Percentiles rank a stretch among this genome's conserved stretches.
Conservation (phyloP, 2,329 filamentous ascomycete genomes). For the Fusarium vanettenii region DNA sequence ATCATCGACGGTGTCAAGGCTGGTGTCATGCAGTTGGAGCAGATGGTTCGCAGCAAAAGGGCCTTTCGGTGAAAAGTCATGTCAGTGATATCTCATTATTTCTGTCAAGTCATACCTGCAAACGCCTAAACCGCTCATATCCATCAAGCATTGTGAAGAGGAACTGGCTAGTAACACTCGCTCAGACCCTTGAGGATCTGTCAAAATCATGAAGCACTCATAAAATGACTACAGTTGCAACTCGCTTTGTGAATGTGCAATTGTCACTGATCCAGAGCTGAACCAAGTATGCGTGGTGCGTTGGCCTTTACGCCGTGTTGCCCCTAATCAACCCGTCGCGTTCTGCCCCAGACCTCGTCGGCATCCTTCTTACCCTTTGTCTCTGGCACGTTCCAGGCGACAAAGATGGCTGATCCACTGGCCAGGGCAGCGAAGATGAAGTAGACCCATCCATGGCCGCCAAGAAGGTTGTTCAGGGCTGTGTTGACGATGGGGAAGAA, state of each 20-base stretch:
- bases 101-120: slow-evolving; percentile 6
- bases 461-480: slow-evolving; percentile 70
- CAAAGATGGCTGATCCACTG: slow-evolving; percentile 75
- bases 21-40: slow-evolving; percentile 72
- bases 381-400: slow-evolving; percentile 82
- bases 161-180: background rate
- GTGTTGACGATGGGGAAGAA: slow-evolving; percentile 92
- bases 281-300: background rate
- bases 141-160: slow-evolving; percentile 4
- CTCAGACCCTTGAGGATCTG: background rate
- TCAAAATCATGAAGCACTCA: background rate
- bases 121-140: slow-evolving; percentile 6
- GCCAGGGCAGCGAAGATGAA: slow-evolving; percentile 89
- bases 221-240: background rate
- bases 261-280: background rate
- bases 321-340: slow-evolving; percentile 62
- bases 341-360: slow-evolving; percentile 91
- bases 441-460: slow-evolving; percentile 85
- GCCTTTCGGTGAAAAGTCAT: slow-evolving; percentile 48
- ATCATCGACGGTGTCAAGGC: slow-evolving; percentile 86
- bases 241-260: background rate
- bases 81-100: slow-evolving; percentile 6
- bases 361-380: slow-evolving; percentile 85
- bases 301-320: background rate
- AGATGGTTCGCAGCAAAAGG: slow-evolving; percentile 58